These are phyloP conservation scores for Cantharellus cinnabarinus DNA, from an alignment of 768 basidiomycete genomes.

Conservation along the genomic window DNA sequence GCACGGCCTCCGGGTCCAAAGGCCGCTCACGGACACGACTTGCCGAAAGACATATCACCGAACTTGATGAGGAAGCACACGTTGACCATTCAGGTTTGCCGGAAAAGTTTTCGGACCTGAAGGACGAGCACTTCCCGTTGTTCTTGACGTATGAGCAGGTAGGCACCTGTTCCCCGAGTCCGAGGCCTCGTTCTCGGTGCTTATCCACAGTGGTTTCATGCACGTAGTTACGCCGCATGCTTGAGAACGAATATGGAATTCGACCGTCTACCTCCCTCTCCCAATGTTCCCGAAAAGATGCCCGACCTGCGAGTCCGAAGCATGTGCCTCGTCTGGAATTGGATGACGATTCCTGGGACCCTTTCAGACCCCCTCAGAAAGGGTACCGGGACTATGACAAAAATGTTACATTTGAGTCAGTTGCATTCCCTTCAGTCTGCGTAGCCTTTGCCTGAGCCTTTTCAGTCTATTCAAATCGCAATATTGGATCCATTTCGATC, in stretches of 20 bases:
- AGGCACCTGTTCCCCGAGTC: conserved; percentile 6
- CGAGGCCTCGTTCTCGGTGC: too few species aligned
- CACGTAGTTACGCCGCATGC: conserved; percentile 25
- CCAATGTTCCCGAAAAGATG: too few species aligned
- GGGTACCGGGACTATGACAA: neutral
- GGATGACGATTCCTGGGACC: neutral
- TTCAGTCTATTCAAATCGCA: conserved; percentile 28
- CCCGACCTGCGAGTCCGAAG: too few species aligned
- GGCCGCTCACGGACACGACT: neutral
- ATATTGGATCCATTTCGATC: conserved; percentile 45
- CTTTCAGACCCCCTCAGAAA: neutral
- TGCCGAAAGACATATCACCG: conserved; percentile 15
- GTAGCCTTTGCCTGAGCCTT: conserved; percentile 11
- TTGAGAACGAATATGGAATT: conserved; percentile 16
- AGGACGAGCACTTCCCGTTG: conserved; percentile 44
- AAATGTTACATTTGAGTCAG: conserved; percentile 1
- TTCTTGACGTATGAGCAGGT: conserved; percentile 50
- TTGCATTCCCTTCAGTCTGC: neutral
- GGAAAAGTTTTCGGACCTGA: conserved; percentile 30
- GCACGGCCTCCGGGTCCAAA: neutral
- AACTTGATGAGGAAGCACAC: conserved; percentile 24
- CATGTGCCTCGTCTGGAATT: neutral
- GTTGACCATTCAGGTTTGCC: conserved; percentile 28
- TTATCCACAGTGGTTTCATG: neutral
- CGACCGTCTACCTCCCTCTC: neutral